Percentiles rank a stretch among this genome's conserved stretches.
Evolutionary conservation across 768 basidiomycete species (phyloP).

Genomic region (Rhodotorula toruloides): DNA sequence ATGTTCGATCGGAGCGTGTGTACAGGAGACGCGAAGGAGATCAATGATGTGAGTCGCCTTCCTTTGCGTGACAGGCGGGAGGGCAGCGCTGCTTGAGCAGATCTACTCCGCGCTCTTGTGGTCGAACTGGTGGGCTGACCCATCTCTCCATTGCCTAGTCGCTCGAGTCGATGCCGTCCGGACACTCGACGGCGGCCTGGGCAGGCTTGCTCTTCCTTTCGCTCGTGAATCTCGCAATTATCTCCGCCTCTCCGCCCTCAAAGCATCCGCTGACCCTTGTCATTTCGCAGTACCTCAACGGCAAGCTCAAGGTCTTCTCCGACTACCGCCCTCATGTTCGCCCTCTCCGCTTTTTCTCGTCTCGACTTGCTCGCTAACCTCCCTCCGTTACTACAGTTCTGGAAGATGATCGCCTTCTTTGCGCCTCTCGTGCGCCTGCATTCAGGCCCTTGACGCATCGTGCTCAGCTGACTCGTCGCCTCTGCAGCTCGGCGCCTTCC

Average conservation of each 20-base stretch:
- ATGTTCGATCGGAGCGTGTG: conserved; percentile 57
- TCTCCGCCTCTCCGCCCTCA: conserved; percentile 43
- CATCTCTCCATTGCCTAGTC: too few relatives aligned
- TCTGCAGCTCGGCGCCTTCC: conserved; percentile 50
- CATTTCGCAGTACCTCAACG: conserved; percentile 46
- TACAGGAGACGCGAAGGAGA: conserved; percentile 56
- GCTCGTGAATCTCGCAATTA: conserved; percentile 1
- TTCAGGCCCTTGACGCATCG: conserved; percentile 26
- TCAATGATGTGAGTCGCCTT: too few relatives aligned
- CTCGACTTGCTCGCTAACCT: not conserved
- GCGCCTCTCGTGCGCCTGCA: conserved; percentile 50
- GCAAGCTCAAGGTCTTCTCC: conserved; percentile 58
- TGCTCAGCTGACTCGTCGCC: not conserved
- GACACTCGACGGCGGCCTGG: conserved; percentile 59
- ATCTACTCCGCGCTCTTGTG: conserved; percentile 41
- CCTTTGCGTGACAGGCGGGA: too few relatives aligned
- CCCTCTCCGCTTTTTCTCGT: too few relatives aligned
- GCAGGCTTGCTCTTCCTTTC: conserved; percentile 55
- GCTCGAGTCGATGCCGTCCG: conserved; percentile 57
- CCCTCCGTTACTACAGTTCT: conserved; percentile 48
- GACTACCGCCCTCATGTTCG: conserved; percentile 54
- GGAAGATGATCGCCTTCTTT: conserved; percentile 61
- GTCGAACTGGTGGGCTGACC: too few relatives aligned
- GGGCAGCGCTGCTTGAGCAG: too few relatives aligned
- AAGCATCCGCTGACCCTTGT: not conserved